A percentile compares a stretch with the other conserved stretches of the same genome.
Conservation (phyloP, 176 grass and related monocot genomes). For the Metroxylon sagu region DNA sequence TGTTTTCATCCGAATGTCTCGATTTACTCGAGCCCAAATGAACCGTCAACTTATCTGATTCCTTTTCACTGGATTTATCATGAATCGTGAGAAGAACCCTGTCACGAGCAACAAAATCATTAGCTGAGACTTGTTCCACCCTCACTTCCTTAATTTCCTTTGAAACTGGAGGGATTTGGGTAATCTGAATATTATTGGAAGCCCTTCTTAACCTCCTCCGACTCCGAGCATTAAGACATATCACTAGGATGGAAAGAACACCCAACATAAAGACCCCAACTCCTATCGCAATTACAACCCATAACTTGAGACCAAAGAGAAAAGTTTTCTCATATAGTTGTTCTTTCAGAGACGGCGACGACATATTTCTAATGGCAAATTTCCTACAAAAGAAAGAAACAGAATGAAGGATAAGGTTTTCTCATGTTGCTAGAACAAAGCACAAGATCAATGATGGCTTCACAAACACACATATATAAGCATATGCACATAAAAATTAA, state of each 20-base stretch:
- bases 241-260: conserved; percentile 47
- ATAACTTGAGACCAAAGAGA: conserved; percentile 85
- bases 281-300: conserved; percentile 72
- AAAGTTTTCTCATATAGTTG: conserved; percentile 59
- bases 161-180: conserved; percentile 62
- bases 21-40: conserved; percentile 64
- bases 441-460: not conserved
- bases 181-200: conserved; percentile 50
- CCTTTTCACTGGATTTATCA: conserved; percentile 51
- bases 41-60: conserved; percentile 49
- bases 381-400: conserved; percentile 13
- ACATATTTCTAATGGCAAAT: conserved; percentile 52
- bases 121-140: conserved; percentile 58
- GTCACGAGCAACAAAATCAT: conserved; percentile 25
- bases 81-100: conserved; percentile 47
- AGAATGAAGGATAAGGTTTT: too few species aligned
- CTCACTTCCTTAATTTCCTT: conserved; percentile 93
- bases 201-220: conserved; percentile 53
- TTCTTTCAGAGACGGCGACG: conserved; percentile 56
- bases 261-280: conserved; percentile 66
- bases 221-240: conserved; percentile 65
- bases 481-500: too few species aligned
- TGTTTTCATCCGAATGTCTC: conserved; percentile 49
- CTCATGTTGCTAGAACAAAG: not conserved
- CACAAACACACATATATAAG: not conserved